phyloP scores from a whole-genome alignment of 176 grass and related monocot species.

The Oryza glaberrima region DNA sequence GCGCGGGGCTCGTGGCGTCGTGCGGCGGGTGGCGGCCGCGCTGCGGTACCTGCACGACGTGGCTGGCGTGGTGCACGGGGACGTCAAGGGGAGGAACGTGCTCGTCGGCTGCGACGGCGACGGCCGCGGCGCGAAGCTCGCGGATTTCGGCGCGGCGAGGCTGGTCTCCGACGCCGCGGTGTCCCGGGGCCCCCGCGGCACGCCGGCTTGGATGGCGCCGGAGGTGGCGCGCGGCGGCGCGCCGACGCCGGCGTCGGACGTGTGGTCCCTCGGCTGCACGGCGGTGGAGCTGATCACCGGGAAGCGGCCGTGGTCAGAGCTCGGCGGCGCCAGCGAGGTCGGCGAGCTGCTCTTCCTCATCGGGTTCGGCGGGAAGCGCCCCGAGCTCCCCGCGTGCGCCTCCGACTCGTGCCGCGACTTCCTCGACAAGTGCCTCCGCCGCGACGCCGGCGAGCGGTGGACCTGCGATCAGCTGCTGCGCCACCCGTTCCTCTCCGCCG shows the following conservation, averaged over 20 bases:
- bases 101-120: slow-evolving; percentile 40
- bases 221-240: slow-evolving; percentile 73
- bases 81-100: slow-evolving; percentile 87
- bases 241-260: slow-evolving; percentile 65
- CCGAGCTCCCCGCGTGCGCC: slow-evolving; percentile 48
- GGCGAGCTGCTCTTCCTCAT: slow-evolving; percentile 58
- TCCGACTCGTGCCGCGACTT: slow-evolving; percentile 70
- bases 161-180: slow-evolving; percentile 23
- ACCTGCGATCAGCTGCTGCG: slow-evolving; percentile 63
- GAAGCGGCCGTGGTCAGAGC: slow-evolving; percentile 65
- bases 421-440: slow-evolving; percentile 80
- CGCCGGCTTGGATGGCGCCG: slow-evolving; percentile 92
- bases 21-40: slow-evolving; percentile 53
- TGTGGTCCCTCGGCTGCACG: slow-evolving; percentile 94
- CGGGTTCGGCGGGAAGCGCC: slow-evolving; percentile 60
- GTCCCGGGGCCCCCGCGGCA: slow-evolving; percentile 40
- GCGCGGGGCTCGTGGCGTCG: slow-evolving; percentile 47
- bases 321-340: slow-evolving; percentile 46
- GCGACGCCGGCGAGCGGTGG: slow-evolving; percentile 65
- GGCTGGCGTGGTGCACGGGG: slow-evolving; percentile 81
- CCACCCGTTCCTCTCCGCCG: slow-evolving; percentile 67
- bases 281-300: slow-evolving; percentile 82
- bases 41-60: slow-evolving; percentile 74
- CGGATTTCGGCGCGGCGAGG: slow-evolving; percentile 73
- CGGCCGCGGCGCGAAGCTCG: slow-evolving; percentile 58